Evolutionary conservation across 116 monocot genomes (phyloP), one percentile per base, ranked within the genome.

Genomic region (Phalaenopsis hybrid): DNA sequence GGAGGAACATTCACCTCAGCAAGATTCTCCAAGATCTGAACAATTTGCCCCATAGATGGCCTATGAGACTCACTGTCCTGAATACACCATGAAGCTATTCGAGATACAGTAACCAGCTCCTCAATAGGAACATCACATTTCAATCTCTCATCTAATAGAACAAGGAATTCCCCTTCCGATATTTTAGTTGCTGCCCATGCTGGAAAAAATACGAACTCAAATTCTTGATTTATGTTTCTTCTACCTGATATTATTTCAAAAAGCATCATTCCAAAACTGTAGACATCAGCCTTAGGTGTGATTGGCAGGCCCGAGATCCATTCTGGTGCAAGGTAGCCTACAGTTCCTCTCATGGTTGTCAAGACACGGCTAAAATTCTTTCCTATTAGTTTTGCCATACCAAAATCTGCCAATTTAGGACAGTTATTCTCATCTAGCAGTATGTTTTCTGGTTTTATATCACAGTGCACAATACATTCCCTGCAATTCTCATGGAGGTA

Each of bases 381-480:
- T 5, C 85, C 85, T 6, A 88, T 15, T 5, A 89, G 82, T 82
- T 89, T 89, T 1, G 89, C 83, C 79, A 86, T 6, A 13, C 86
- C 86, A 51, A 89, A 86, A 58, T 86, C 89, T 2, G 86, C 79
- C 6, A 89, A 37, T 45, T 86, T 89, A 0, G 89, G 81, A 18
- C 6, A 17, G 44, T 81, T 86, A 1, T 48, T 46, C 5, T 21
- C 81, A 59, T 89, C 89, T 31, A 89, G 23, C 12, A 86, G 86
- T 34, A 86, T 83, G 75, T 89, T 89, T 55, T 89, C 81, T 5
- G 89, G 89, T 68, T 89, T 89, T 12, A 89, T 80, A 57, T 89
- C 89, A 28, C 81, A 86, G 33, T 89, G 89, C 8, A 89, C 84
- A 72, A 89, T 86, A 55, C 86, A 81, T 6, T 89, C 84, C 51